These are phyloP conservation scores for Oryza rufipogon DNA, from an alignment of 176 grass and related monocot genomes.

Conservation along the genomic window DNA sequence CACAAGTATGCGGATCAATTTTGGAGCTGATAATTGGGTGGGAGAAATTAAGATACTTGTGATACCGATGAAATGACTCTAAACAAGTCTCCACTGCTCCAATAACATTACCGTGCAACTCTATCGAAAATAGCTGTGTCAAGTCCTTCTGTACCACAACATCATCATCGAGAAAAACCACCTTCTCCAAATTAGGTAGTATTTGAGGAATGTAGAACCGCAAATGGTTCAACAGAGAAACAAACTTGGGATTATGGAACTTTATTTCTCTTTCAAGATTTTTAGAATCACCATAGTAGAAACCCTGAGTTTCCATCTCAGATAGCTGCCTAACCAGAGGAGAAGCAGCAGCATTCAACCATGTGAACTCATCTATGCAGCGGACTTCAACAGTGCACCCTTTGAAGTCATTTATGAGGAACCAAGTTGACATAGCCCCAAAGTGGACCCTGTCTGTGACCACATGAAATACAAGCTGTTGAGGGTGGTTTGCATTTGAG, in stretches of 20 bases:
- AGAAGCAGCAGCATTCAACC: slow-evolving; percentile 82
- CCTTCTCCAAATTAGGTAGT: slow-evolving; percentile 88
- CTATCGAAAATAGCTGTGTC: slow-evolving; percentile 88
- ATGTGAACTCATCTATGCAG: slow-evolving; percentile 87
- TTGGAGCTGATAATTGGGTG: slow-evolving; percentile 77
- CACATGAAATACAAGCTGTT: slow-evolving; percentile 98
- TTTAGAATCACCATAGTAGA: slow-evolving; percentile 53
- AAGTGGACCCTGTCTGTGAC: slow-evolving; percentile 84
- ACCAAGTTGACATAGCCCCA: slow-evolving; percentile 90
- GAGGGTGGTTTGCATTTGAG: slow-evolving; percentile 96
- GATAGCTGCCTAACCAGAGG: slow-evolving; percentile 68
- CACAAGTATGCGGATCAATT: slow-evolving; percentile 63
- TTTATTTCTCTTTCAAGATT: slow-evolving; percentile 66
- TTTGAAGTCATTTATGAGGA: slow-evolving; percentile 88
- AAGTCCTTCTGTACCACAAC: slow-evolving; percentile 94
- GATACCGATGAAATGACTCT: slow-evolving; percentile 94
- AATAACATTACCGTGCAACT: slow-evolving; percentile 94
- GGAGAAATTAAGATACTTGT: slow-evolving; percentile 95
- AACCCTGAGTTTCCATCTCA: slow-evolving; percentile 60
- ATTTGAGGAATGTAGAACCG: slow-evolving; percentile 97
- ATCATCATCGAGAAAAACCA: slow-evolving; percentile 97
- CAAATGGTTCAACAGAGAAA: slow-evolving; percentile 83
- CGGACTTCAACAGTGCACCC: slow-evolving; percentile 88
- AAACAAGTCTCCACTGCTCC: slow-evolving; percentile 99
- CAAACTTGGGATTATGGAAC: slow-evolving; percentile 70